These are phyloP conservation scores for Neurospora sublineolata DNA, from an alignment of 495 filamentous ascomycete genomes.

Conservation along the genomic window DNA sequence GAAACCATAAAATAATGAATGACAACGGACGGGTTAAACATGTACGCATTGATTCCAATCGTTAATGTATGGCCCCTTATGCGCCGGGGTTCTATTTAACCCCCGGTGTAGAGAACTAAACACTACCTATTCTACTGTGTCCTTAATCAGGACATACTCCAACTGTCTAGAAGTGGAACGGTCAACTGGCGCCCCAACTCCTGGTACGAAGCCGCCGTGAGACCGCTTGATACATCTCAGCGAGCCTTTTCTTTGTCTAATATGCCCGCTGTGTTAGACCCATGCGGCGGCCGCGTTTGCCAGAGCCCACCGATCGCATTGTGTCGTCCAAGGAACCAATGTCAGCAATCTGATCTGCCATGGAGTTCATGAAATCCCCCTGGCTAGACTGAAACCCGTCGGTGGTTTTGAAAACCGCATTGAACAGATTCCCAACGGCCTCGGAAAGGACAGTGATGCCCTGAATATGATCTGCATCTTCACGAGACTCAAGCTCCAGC, in stretches of 20 bases:
- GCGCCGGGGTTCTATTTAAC: neutral
- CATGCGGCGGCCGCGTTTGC: neutral
- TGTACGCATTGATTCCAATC: neutral
- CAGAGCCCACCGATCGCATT: neutral
- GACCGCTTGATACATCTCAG: neutral
- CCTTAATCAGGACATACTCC: neutral
- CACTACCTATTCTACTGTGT: neutral
- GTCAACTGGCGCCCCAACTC: neutral
- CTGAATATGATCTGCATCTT: constrained; percentile 60
- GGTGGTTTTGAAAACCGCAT: constrained; percentile 54
- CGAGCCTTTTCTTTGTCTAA: neutral
- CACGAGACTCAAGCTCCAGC: constrained; percentile 64
- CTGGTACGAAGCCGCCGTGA: neutral
- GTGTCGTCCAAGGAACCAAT: neutral
- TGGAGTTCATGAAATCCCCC: neutral
- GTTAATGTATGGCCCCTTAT: neutral
- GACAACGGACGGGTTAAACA: no score
- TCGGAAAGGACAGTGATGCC: constrained; percentile 64
- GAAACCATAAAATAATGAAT: neutral
- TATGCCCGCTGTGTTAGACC: neutral
- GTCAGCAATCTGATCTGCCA: neutral
- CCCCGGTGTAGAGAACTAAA: neutral
- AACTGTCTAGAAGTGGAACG: neutral
- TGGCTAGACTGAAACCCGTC: constrained; percentile 47
- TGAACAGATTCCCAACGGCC: constrained; percentile 54